Conservation (phyloP, 192 early-diverging fungal genomes). For the Phlyctochytrium arcticum region DNA sequence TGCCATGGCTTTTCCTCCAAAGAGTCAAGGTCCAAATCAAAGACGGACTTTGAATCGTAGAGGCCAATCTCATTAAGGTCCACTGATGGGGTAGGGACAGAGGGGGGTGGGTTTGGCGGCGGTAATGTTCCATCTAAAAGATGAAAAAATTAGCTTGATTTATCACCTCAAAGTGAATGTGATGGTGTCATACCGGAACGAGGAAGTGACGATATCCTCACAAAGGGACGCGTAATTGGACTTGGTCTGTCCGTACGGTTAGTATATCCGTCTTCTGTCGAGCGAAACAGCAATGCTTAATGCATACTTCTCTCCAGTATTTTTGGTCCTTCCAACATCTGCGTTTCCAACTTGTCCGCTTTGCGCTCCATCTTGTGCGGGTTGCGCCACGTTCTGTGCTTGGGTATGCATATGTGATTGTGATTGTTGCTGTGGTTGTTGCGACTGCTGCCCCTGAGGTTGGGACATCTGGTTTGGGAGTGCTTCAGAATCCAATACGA, state of each 20-base stretch:
- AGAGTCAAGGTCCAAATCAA: constrained; percentile 85
- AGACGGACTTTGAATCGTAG: constrained; percentile 77
- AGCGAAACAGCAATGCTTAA: background rate
- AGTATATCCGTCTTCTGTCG: background rate
- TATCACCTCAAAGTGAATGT: background rate
- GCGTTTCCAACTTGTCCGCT: background rate
- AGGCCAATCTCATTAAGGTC: constrained; percentile 73
- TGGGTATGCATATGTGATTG: too few relatives aligned
- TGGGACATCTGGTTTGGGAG: background rate
- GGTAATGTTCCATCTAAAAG: constrained; percentile 20
- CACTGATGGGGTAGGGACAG: constrained; percentile 26
- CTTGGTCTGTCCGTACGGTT: background rate
- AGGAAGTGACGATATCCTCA: constrained; percentile 5
- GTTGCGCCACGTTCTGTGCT: too few relatives aligned
- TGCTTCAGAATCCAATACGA: constrained; percentile 58
- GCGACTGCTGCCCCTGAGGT: constrained; percentile 3
- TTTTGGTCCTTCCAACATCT: background rate
- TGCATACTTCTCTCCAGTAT: background rate
- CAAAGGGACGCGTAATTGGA: constrained; percentile 5
- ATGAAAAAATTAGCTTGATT: background rate
- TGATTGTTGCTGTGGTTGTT: constrained; percentile 23
- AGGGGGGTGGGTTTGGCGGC: constrained; percentile 9
- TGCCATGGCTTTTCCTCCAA: constrained; percentile 98
- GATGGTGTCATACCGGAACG: constrained; percentile 7
- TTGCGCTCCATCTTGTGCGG: too few relatives aligned